Conservation (phyloP, 169 alveolate genomes). For the Eimeria necatrix region DNA sequence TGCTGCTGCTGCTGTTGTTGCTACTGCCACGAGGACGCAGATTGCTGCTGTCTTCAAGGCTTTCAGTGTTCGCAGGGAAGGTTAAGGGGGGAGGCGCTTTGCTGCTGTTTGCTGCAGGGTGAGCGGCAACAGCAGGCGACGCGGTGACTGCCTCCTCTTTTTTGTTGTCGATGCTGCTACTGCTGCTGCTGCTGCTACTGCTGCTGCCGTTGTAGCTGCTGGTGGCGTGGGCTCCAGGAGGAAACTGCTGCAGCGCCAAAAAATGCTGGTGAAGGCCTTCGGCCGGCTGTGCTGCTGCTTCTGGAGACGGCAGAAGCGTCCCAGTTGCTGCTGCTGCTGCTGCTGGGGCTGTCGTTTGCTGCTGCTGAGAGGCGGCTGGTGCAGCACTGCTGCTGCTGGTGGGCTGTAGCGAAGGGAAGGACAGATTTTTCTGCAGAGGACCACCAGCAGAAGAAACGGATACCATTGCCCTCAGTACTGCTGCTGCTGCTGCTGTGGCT, state of each 20-base stretch:
- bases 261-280: neutral
- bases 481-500: constrained; percentile 16
- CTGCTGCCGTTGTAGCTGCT: constrained; percentile 28
- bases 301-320: neutral
- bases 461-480: neutral
- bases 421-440: neutral
- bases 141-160: neutral
- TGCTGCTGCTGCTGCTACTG: constrained; percentile 22
- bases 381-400: neutral
- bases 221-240: neutral
- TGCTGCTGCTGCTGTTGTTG: constrained; percentile 16
- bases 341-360: neutral
- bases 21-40: neutral
- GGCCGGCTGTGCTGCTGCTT: neutral
- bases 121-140: neutral
- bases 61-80: neutral
- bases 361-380: neutral
- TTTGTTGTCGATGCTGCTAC: neutral
- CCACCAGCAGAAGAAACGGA: neutral
- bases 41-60: neutral
- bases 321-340: neutral
- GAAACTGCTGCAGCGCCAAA: neutral
- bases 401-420: neutral
- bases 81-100: neutral
- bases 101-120: neutral